A percentile compares a stretch with the other conserved stretches of the same genome.
These are phyloP conservation scores for Sclerotinia minor DNA, from an alignment of 2,329 filamentous ascomycete genomes.

Conservation along the genomic window DNA sequence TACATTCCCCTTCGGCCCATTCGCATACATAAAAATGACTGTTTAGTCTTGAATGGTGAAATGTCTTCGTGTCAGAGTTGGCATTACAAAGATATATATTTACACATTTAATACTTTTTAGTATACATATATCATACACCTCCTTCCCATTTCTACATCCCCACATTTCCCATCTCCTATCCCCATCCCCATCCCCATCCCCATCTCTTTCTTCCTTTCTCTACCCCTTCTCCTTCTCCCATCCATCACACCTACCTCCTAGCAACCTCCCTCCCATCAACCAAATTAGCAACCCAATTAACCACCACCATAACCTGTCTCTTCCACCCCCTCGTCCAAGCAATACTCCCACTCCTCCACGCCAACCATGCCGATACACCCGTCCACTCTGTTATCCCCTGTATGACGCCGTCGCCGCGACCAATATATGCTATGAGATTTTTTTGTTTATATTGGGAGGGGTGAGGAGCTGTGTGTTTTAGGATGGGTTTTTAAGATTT, in stretches of 20 bases:
- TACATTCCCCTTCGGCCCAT: slow-evolving; percentile 38
- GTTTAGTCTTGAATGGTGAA: slow-evolving; percentile 18
- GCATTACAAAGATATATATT: too few relatives aligned
- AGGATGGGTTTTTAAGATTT: too few relatives aligned
- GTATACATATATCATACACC: too few relatives aligned
- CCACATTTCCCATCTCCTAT: background rate
- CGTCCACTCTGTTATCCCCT: slow-evolving; percentile 31
- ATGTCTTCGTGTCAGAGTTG: slow-evolving; percentile 30
- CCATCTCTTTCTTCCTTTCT: too few relatives aligned
- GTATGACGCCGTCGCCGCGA: slow-evolving; percentile 31
- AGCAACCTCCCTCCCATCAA: slow-evolving; percentile 30
- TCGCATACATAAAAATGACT: slow-evolving; percentile 28
- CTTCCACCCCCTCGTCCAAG: slow-evolving; percentile 34
- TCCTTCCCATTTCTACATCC: background rate
- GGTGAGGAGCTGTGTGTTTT: too few relatives aligned
- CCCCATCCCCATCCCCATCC: too few relatives aligned
- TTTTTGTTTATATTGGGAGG: slow-evolving; percentile 27
- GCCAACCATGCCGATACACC: slow-evolving; percentile 31
- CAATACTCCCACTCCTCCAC: slow-evolving; percentile 34
- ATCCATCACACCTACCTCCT: slow-evolving; percentile 20
- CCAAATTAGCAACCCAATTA: slow-evolving; percentile 31
- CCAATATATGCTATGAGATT: slow-evolving; percentile 33
- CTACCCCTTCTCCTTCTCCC: background rate
- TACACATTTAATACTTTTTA: too few relatives aligned
- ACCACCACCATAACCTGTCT: slow-evolving; percentile 32